phyloP scores from a whole-genome alignment of 371 early-diverging fungal species.

The Blakeslea trispora region DNA sequence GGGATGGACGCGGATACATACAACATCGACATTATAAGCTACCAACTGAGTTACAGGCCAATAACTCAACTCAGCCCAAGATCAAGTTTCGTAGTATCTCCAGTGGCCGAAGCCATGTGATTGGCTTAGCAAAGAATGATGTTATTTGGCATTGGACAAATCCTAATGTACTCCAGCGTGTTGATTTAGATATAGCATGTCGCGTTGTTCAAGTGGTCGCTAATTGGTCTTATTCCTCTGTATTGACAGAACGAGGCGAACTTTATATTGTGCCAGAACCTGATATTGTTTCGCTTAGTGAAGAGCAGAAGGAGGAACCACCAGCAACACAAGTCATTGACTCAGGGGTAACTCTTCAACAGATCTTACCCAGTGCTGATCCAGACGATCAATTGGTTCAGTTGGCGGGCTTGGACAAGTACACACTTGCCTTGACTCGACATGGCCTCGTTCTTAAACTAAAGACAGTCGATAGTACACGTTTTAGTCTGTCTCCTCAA shows the following conservation, averaged over 20 bases:
- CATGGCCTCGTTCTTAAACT: slow-evolving; percentile 23
- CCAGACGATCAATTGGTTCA: slow-evolving; percentile 22
- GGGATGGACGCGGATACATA: neutral
- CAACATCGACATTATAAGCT: neutral
- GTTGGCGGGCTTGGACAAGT: slow-evolving; percentile 21
- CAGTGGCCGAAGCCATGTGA: slow-evolving; percentile 44
- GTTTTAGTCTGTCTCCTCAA: slow-evolving; percentile 1
- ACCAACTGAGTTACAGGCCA: slow-evolving; percentile 7
- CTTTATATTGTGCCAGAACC: slow-evolving; percentile 32
- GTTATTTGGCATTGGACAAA: slow-evolving; percentile 47
- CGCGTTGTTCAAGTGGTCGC: slow-evolving; percentile 36
- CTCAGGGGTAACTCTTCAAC: neutral
- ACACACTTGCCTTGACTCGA: slow-evolving; percentile 22
- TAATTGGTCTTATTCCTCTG: slow-evolving; percentile 34
- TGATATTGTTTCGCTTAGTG: slow-evolving; percentile 6
- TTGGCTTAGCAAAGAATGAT: slow-evolving; percentile 36
- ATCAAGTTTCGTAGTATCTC: slow-evolving; percentile 16
- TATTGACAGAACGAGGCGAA: slow-evolving; percentile 30
- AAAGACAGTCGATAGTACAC: neutral
- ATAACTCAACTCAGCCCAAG: slow-evolving; percentile 1
- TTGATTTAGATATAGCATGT: slow-evolving; percentile 2
- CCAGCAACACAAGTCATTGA: slow-evolving; percentile 2
- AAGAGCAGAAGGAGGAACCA: neutral
- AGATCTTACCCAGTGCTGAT: neutral
- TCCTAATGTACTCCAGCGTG: slow-evolving; percentile 22